These are phyloP conservation scores for Naumovozyma dairenensis DNA, from an alignment of 805 yeast genomes.

Conservation along the genomic window DNA sequence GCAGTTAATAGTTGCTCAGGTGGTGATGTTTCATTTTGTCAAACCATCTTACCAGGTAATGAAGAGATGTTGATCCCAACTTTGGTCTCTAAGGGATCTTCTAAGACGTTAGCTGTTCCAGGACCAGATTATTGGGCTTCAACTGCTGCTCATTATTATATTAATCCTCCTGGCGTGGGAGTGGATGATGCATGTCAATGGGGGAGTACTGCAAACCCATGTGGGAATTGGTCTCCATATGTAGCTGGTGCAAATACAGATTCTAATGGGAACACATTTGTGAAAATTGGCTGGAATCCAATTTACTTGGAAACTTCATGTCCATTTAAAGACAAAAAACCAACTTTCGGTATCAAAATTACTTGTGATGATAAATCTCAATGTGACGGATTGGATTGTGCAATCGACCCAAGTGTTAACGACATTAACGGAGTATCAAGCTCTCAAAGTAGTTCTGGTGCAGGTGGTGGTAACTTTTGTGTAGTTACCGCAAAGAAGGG, in stretches of 20 bases:
- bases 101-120: slow-evolving; percentile 69
- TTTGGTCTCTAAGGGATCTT: slow-evolving; percentile 35
- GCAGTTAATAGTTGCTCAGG: slow-evolving; percentile 48
- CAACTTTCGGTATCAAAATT: slow-evolving; percentile 62
- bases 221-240: slow-evolving; percentile 90
- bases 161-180: slow-evolving; percentile 76
- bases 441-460: slow-evolving; percentile 35
- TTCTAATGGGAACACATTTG: slow-evolving; percentile 55
- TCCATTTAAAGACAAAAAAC: slow-evolving; percentile 46
- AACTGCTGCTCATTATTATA: slow-evolving; percentile 79
- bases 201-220: slow-evolving; percentile 61
- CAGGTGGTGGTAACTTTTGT: slow-evolving; percentile 72
- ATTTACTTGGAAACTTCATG: slow-evolving; percentile 52
- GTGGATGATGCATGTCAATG: slow-evolving; percentile 71
- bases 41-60: slow-evolving; percentile 88
- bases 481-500: slow-evolving; percentile 64
- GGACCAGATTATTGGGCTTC: slow-evolving; percentile 75
- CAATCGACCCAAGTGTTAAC: slow-evolving; percentile 59
- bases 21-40: slow-evolving; percentile 72
- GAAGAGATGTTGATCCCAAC: slow-evolving; percentile 93
- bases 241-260: slow-evolving; percentile 89
- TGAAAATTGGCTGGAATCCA: slow-evolving; percentile 89
- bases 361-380: slow-evolving; percentile 59
- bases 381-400: slow-evolving; percentile 74
- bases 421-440: slow-evolving; percentile 49